Base-by-base conservation (phyloP, 1,284 basidiomycete genomes). In the Trichosporon coremiiforme region DNA sequence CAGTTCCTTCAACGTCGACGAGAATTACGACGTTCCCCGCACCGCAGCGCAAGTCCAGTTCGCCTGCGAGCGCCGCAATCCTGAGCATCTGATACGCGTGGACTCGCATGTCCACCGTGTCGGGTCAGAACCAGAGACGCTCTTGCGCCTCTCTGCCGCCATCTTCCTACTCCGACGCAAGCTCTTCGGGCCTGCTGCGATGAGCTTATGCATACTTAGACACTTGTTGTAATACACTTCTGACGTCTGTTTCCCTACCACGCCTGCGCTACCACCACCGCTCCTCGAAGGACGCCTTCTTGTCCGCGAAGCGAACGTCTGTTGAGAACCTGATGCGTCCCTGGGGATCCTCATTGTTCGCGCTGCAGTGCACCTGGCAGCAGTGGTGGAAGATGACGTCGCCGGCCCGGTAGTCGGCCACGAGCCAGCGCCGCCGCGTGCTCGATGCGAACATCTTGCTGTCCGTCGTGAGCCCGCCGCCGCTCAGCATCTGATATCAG, bases 371-470 rank as follows among this genome's bases (percentile, higher is more conserved):
- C 15, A 72, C 68, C 71, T 67, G 66, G 67, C 41, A 60, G 36
- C 41, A 69, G 13, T 74, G 68, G 65, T 74, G 73, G 65, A 74
- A 72, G 25, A 74, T 70, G 50, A 74, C 73, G 65, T 74, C 73
- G 9, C 73, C 73, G 15, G 71, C 73, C 13, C 65, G 25, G 64
- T 71, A 74, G 50, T 74, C 64, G 12, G 64, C 71, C 3, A 74
- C 50, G 29, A 74, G 68, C 73, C 73, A 74, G 6, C 68, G 67
- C 3, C 73, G 67, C 17, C 47, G 53, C 5, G 67, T 70, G 9
- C 55, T 47, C 1, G n/a, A 12, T 6, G 68, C 68, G 25, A 72
- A 72, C 13, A 33, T 35, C 8, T 29, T 41, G 50, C 68, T 66
- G 65, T 72, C 71, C 13, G 50, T 55, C 7, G 71, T 72, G 0